Percentiles rank a stretch among this genome's conserved stretches.
Conservation (phyloP, 176 grass and related monocot species). For the Musa troglodytarum region DNA sequence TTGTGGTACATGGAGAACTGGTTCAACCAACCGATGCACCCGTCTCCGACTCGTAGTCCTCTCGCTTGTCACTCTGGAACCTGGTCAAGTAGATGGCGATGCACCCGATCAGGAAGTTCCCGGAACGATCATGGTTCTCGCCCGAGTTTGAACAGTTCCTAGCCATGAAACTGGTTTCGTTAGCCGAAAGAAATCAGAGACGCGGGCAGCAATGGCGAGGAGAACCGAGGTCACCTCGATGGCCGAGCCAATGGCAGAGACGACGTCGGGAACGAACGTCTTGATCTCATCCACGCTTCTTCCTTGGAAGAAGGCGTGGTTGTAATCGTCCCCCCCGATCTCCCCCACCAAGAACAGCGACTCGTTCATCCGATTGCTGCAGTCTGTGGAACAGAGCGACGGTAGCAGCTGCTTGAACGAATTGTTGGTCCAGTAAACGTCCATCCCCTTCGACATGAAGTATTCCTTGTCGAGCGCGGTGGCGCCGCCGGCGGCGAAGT, state of each 20-base stretch:
- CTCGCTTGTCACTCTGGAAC: slow-evolving; percentile 42
- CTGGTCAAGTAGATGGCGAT: slow-evolving; percentile 46
- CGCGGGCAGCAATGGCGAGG: not conserved
- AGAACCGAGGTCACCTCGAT: slow-evolving; percentile 32
- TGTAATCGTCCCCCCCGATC: slow-evolving; percentile 91
- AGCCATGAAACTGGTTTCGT: not conserved
- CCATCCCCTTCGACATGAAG: slow-evolving; percentile 49
- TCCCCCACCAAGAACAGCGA: slow-evolving; percentile 72
- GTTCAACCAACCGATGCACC: slow-evolving; percentile 73
- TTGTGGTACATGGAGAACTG: slow-evolving; percentile 79
- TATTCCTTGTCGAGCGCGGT: slow-evolving; percentile 48
- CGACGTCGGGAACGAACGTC: slow-evolving; percentile 47
- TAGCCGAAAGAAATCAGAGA: not conserved
- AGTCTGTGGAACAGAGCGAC: slow-evolving; percentile 25
- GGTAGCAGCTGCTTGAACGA: slow-evolving; percentile 54
- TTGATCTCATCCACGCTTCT: slow-evolving; percentile 45
- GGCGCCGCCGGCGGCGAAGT: slow-evolving; percentile 75
- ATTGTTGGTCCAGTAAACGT: slow-evolving; percentile 26
- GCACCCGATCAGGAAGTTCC: slow-evolving; percentile 83
- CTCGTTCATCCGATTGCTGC: slow-evolving; percentile 28
- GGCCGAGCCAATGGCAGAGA: slow-evolving; percentile 52
- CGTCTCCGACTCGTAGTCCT: slow-evolving; percentile 64
- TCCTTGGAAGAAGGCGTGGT: slow-evolving; percentile 38
- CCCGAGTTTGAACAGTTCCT: slow-evolving; percentile 73
- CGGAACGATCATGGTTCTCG: slow-evolving; percentile 67